Base-by-base conservation (phyloP, 2,329 filamentous ascomycete species). In the Fusarium sp. region DNA sequence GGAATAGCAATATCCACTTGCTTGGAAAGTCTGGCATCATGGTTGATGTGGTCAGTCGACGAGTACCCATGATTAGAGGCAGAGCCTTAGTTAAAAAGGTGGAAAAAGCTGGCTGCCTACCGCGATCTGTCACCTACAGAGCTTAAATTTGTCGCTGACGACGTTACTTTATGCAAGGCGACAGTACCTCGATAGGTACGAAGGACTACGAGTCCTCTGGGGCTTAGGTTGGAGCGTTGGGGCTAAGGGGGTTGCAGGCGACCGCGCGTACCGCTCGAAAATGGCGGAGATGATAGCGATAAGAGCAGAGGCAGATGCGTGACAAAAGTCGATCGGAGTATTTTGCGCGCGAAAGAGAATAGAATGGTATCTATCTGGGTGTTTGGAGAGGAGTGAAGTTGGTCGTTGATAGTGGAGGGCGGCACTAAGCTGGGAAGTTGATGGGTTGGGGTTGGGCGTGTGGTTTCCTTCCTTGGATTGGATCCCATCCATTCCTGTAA, bases 191-290 rank as follows among this genome's bases (percentile, higher is more conserved):
- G 41, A 65, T 59, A 58, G 62, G 33, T 49, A 50, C 53, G 55
- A 46, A 66, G 58, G 60, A 54, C 69, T 68, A 73, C 73, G 63
- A 74, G 58, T 76, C 62, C 59, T 68, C 68, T 41, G 66, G 58
- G 72, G 65, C 61, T 68, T 33, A 35, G 39, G 39, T 20, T 47
- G 41, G 53, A 56, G 29, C 22, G 29, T 56, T 74, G 70, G 69
- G 62, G 61, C 60, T 50, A 70, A 72, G 61, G 77, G 76, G 67
- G 70, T 62, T 53, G 66, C 69, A 70, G 64, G 65, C 72, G 73
- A 76, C 79, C 78, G 78, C 78, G 79, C 74, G 76, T 81, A 72
- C 76, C 79, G 78, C 78, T 75, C 56, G 65, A 71, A 76, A 77
- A 76, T 75, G 71, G 62, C 61, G 61, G 55, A 62, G 62, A 31